Conservation (phyloP, 2,329 filamentous ascomycete genomes). For the Penicillium oxalicum region DNA sequence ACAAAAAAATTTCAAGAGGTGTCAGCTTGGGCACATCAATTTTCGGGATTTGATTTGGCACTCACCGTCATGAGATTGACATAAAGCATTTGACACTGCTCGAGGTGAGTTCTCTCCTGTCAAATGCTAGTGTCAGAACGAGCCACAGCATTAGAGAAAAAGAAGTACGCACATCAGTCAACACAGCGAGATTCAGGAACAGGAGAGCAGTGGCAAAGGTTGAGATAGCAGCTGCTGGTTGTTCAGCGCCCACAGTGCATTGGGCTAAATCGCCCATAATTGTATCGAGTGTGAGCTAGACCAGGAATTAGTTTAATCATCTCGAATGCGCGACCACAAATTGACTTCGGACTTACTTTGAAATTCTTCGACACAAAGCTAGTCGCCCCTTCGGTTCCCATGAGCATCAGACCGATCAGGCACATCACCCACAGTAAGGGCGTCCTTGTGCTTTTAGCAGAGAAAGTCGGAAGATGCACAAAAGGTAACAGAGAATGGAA, state of each 20-base stretch:
- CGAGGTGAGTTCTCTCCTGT: conserved; percentile 40
- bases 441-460: conserved; percentile 43
- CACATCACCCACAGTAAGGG: conserved; percentile 49
- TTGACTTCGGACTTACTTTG: conserved; percentile 4
- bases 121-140: conserved; percentile 5
- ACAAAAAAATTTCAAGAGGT: too few species aligned
- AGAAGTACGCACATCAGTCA: conserved; percentile 37
- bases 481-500: conserved; percentile 50
- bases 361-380: conserved; percentile 47
- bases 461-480: conserved; percentile 50
- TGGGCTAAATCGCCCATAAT: conserved; percentile 40
- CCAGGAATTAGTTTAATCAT: background rate
- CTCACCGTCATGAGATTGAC: conserved; percentile 43
- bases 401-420: conserved; percentile 47
- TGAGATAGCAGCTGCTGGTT: conserved; percentile 40
- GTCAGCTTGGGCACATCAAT: too few species aligned
- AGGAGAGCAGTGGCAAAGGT: conserved; percentile 45
- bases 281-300: conserved; percentile 32
- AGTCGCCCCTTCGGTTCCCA: conserved; percentile 48
- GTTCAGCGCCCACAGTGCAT: conserved; percentile 36
- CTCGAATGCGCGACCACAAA: background rate
- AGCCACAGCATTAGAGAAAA: background rate
- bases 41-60: background rate
- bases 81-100: conserved; percentile 48
- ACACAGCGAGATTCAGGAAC: conserved; percentile 46